Evolutionary conservation across 2,329 filamentous ascomycete genomes (phyloP).

Genomic region (Bipolaris gigantea): DNA sequence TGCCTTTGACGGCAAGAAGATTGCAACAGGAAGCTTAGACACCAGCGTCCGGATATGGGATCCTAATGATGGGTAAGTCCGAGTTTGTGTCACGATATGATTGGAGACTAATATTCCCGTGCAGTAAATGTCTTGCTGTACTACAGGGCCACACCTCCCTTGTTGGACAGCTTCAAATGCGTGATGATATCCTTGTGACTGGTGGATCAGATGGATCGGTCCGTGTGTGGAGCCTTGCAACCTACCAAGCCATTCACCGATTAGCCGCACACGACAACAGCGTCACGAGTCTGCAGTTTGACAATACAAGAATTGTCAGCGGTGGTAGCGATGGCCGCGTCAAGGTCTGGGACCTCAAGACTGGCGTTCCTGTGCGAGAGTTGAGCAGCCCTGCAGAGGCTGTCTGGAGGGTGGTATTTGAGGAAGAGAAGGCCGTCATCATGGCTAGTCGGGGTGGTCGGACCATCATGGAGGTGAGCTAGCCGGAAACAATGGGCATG

Average conservation of each 20-base stretch:
- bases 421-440: conserved; percentile 96
- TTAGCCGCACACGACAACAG: conserved; percentile 97
- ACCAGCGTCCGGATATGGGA: conserved; percentile 98
- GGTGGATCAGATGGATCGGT: conserved; percentile 96
- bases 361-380: conserved; percentile 86
- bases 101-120: conserved; percentile 14
- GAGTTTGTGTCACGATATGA: conserved; percentile 19
- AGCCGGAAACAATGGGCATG: background rate
- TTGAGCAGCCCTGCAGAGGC: conserved; percentile 89
- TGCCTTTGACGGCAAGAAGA: conserved; percentile 89
- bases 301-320: conserved; percentile 91
- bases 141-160: conserved; percentile 96
- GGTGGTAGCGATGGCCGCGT: conserved; percentile 96
- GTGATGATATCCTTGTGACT: conserved; percentile 90
- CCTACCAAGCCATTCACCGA: conserved; percentile 88
- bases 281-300: conserved; percentile 95
- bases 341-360: conserved; percentile 97
- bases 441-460: conserved; percentile 82
- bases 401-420: conserved; percentile 97
- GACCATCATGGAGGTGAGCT: conserved; percentile 93
- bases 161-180: conserved; percentile 94
- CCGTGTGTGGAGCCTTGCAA: conserved; percentile 90
- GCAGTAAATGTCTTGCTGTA: conserved; percentile 76
- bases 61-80: conserved; percentile 75
- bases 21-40: conserved; percentile 93